Conservation (phyloP, 306 rosid genomes). For the Senna siamea region DNA sequence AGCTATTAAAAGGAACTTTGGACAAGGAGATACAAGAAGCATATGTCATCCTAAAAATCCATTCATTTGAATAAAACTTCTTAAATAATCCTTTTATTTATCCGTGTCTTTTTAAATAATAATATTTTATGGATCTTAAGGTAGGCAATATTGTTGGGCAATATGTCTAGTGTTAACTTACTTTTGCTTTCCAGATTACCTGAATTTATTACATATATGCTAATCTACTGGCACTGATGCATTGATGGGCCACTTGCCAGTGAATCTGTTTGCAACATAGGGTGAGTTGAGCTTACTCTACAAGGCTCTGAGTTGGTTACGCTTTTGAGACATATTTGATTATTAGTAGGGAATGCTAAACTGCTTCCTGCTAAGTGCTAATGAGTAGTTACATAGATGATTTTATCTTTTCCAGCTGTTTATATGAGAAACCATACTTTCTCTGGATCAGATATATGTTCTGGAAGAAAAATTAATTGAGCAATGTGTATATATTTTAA, state of each 20-base stretch:
- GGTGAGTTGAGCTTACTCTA: slow-evolving; percentile 7
- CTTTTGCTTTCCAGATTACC: slow-evolving; percentile 19
- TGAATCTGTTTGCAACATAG: slow-evolving; percentile 16
- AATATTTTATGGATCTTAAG: slow-evolving; percentile 18
- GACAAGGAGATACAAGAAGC: background rate
- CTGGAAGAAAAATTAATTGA: background rate
- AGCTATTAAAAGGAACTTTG: background rate
- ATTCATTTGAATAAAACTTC: background rate
- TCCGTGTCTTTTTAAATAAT: no score
- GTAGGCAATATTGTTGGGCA: background rate
- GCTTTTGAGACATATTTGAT: slow-evolving; percentile 12
- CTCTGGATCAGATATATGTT: background rate
- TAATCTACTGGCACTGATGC: background rate
- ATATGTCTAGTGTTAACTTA: background rate
- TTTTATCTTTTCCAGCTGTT: slow-evolving; percentile 18
- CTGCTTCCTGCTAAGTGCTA: background rate
- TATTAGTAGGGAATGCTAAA: slow-evolving; percentile 6
- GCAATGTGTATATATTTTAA: background rate
- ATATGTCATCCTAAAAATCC: background rate
- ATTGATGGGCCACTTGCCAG: background rate
- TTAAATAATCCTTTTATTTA: background rate
- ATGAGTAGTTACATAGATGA: slow-evolving; percentile 5
- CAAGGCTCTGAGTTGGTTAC: slow-evolving; percentile 16
- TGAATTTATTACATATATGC: slow-evolving; percentile 10
- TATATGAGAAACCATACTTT: background rate